Evolutionary conservation across 805 yeast genomes (phyloP), one percentile per base, ranked within the genome.

Genomic region (Candida chilensis): DNA sequence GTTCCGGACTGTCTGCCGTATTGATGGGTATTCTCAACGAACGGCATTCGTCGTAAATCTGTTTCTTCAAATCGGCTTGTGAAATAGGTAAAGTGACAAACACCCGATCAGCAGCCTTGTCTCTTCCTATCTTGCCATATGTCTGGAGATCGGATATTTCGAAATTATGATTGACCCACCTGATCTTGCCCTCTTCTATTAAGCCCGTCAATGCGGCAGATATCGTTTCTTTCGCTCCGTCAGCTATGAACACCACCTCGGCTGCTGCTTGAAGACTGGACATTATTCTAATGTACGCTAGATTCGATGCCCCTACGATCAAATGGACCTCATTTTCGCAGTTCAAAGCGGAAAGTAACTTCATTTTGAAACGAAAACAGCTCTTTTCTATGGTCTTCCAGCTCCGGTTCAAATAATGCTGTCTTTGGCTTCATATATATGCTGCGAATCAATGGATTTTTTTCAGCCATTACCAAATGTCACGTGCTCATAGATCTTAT

Each of bases 11-110:
- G 39, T 85, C 95, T 1, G 81, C 68, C 1, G 83, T 79, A 47
- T 86, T 87, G 27, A 90, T 64, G 0, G 96, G 96, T 4, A 88
- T 82, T 45, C 96, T 66, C 30, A 72, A 56, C 31, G 64, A 53
- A 27, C 52, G 52, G 54, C 96, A 85, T 22, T 46, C 57, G 1
- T 57, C 42, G 37, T 52, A 75, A 9, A 85, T 65, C 2, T 44
- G 37, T 16, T 47, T 38, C 27, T 69, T 69, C 28, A 60, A 31
- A 2, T 34, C 42, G 6, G 37, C 34, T 5, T 26, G 19, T 3
- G 38, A 22, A 10, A 45, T 33, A 1, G 66, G 54, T 3, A 74
- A 45, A 11, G 73, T 64, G 2, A 86, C 78, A 52, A 82, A 87
- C 2, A 84, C 88, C 34, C 74, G 60, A 49, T 88, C 96, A 4